phyloP scores from a whole-genome alignment of 2,329 filamentous ascomycete genomes.

The Hypoxylon sp. region DNA sequence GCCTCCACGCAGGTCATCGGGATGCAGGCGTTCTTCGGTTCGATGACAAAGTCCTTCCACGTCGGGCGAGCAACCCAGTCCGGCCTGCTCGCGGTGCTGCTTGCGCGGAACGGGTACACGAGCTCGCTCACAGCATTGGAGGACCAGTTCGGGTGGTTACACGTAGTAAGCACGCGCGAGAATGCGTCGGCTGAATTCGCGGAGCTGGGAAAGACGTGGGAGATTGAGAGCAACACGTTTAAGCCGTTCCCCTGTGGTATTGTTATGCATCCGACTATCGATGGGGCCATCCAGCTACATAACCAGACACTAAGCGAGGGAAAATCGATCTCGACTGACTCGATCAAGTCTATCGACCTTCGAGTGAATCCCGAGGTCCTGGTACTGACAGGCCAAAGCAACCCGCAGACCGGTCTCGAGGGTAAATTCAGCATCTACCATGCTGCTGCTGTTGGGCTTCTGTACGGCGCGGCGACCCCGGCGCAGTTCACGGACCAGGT shows the following conservation, averaged over 20 bases:
- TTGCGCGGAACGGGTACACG: constrained; percentile 64
- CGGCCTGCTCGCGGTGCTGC: constrained; percentile 60
- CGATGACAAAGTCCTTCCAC: constrained; percentile 70
- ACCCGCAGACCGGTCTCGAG: constrained; percentile 65
- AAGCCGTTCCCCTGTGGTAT: constrained; percentile 72
- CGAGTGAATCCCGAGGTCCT: constrained; percentile 67
- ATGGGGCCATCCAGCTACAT: constrained; percentile 65
- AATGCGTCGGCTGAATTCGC: constrained; percentile 56
- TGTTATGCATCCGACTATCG: constrained; percentile 69
- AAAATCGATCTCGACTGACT: constrained; percentile 47
- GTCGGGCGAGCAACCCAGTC: constrained; percentile 67
- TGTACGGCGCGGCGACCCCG: constrained; percentile 66
- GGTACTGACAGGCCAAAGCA: constrained; percentile 66
- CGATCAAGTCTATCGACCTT: constrained; percentile 59
- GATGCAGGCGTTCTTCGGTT: constrained; percentile 68
- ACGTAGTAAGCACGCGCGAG: constrained; percentile 63
- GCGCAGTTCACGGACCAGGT: constrained; percentile 65
- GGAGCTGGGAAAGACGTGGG: constrained; percentile 60
- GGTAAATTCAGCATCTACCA: constrained; percentile 71
- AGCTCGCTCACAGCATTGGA: constrained; percentile 64
- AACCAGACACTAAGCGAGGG: constrained; percentile 54
- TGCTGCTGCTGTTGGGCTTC: constrained; percentile 64
- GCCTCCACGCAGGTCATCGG: constrained; percentile 68
- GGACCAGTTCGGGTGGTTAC: constrained; percentile 67
- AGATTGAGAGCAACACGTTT: constrained; percentile 68